Conservation (phyloP, 805 yeast genomes). For the Candida silvatica region DNA sequence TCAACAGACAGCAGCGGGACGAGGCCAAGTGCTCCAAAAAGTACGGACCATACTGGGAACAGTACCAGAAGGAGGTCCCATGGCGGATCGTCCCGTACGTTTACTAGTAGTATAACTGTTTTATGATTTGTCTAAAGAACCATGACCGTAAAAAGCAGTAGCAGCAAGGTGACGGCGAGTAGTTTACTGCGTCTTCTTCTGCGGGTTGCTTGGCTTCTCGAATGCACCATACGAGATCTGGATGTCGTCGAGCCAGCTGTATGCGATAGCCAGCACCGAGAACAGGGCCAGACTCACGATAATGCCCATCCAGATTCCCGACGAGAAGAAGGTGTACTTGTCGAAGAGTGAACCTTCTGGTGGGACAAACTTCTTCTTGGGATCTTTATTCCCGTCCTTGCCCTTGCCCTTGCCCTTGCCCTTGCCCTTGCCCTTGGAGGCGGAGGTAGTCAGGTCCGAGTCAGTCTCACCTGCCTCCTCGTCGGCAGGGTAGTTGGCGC, state of each 20-base stretch:
- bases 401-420: background rate
- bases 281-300: conserved; percentile 57
- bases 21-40: conserved; percentile 83
- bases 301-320: conserved; percentile 73
- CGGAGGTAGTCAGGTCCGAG: no score
- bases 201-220: conserved; percentile 54
- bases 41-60: conserved; percentile 81
- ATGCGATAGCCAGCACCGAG: conserved; percentile 48
- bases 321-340: conserved; percentile 62
- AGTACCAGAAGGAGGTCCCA: conserved; percentile 75
- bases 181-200: conserved; percentile 33
- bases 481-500: conserved; percentile 2
- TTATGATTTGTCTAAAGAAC: background rate
- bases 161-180: no score
- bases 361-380: conserved; percentile 3
- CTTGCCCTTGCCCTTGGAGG: background rate
- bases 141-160: background rate
- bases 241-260: conserved; percentile 62
- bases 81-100: conserved; percentile 86
- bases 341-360: conserved; percentile 42
- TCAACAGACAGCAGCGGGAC: conserved; percentile 88
- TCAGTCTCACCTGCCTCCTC: conserved; percentile 4
- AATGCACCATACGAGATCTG: conserved; percentile 78
- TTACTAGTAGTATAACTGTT: conserved; percentile 36
- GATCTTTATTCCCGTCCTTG: no score